These are phyloP conservation scores for Collybia sp. DNA, from an alignment of 768 basidiomycete species.

Conservation along the genomic window DNA sequence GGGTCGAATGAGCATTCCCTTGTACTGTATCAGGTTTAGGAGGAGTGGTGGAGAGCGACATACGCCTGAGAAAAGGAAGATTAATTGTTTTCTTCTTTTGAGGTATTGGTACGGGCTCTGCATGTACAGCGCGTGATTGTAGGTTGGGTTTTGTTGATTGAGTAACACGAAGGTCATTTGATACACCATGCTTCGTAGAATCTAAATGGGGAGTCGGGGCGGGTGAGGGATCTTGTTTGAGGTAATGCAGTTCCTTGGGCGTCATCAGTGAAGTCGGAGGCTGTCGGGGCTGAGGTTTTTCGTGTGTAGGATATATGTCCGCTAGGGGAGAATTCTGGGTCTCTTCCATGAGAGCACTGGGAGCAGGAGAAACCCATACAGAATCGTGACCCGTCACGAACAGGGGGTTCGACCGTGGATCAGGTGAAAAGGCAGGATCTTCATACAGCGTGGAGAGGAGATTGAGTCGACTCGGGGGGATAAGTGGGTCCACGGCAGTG, in stretches of 20 bases:
- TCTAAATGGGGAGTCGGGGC: too few relatives aligned
- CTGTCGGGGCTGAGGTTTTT: background rate
- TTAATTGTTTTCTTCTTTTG: slow-evolving; percentile 1
- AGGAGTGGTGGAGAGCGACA: background rate
- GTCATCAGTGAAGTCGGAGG: background rate
- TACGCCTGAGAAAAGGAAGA: background rate
- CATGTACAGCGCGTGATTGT: background rate
- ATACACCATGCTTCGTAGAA: too few relatives aligned
- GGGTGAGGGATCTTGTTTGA: too few relatives aligned
- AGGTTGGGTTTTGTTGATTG: background rate
- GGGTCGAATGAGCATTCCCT: background rate
- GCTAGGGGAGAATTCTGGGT: slow-evolving; percentile 4
- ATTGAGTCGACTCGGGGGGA: background rate
- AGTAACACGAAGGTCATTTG: background rate
- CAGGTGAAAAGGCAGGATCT: slow-evolving; percentile 57
- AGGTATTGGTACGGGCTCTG: background rate
- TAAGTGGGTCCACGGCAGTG: background rate
- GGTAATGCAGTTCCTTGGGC: too few relatives aligned
- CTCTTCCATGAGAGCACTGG: slow-evolving; percentile 14
- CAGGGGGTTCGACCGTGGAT: slow-evolving; percentile 48
- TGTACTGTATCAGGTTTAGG: background rate
- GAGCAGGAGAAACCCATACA: slow-evolving; percentile 12
- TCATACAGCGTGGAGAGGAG: slow-evolving; percentile 26
- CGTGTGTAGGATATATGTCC: background rate
- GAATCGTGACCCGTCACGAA: slow-evolving; percentile 20